These are phyloP conservation scores for Rosa persica DNA, from an alignment of 306 rosid genomes.

Conservation along the genomic window DNA sequence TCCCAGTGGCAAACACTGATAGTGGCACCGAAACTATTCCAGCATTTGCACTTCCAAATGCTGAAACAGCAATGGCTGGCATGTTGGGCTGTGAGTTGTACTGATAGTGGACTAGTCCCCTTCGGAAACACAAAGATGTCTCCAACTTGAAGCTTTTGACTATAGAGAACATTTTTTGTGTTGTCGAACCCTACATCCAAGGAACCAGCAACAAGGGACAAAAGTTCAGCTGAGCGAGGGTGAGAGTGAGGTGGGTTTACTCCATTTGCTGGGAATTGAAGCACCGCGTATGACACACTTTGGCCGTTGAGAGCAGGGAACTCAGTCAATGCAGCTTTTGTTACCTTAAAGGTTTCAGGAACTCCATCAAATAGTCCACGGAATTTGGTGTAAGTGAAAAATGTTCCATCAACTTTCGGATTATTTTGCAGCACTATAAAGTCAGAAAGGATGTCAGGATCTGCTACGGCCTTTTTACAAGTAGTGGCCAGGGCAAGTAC, in stretches of 20 bases:
- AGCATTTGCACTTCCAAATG: slow-evolving; percentile 43
- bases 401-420: slow-evolving; percentile 6
- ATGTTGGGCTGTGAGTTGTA: slow-evolving; percentile 7
- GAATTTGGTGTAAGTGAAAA: slow-evolving; percentile 17
- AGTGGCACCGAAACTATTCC: slow-evolving; percentile 28
- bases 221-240: slow-evolving; percentile 32
- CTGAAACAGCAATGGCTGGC: slow-evolving; percentile 29
- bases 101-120: slow-evolving; percentile 42
- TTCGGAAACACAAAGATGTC: slow-evolving; percentile 42
- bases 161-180: slow-evolving; percentile 20
- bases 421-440: background rate
- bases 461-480: background rate
- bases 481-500: background rate
- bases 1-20: slow-evolving; percentile 19
- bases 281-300: slow-evolving; percentile 18
- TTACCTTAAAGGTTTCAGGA: slow-evolving; percentile 11
- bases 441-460: slow-evolving; percentile 14
- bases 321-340: slow-evolving; percentile 12
- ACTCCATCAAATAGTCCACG: background rate
- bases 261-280: slow-evolving; percentile 16
- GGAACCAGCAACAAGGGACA: slow-evolving; percentile 27
- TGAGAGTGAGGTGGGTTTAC: slow-evolving; percentile 38
- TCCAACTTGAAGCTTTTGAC: slow-evolving; percentile 26
- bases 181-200: slow-evolving; percentile 38
- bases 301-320: slow-evolving; percentile 27